Evolutionary conservation across 768 basidiomycete genomes (phyloP), one percentile per base, ranked within the genome.

Genomic region (Russula vinacea): DNA sequence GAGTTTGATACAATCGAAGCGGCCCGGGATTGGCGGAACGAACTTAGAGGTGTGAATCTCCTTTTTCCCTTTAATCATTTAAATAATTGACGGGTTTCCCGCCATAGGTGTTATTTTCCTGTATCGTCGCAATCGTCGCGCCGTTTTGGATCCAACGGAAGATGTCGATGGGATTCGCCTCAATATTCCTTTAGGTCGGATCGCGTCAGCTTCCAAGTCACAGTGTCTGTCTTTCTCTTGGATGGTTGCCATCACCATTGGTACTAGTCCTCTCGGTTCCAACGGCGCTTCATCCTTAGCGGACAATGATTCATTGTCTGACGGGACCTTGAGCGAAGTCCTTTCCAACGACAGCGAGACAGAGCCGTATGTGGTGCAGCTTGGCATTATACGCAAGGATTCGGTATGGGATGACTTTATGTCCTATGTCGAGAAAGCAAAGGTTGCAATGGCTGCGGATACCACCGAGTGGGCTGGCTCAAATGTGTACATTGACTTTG

Each of bases 1-100:
- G 84, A 84, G 67, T 83, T 84, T 58, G 86, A 85, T 67, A 88
- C 85, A 0, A 76, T 79, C 62, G 85, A 84, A 69, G 78, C 83
- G 14, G 77, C 81, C 11, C 68, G 73, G 35, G 79, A 78, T 17
- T 85, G 83, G 83, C 73, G 78, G 44, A 73, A 76, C 56, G 83
- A 84, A 66, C 33, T 85, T 5, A 71, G 71, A 49, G 81, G 82
- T 77, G 57, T 26, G 72, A 63, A 22, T 3, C 61, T 56, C 17
- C 33, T 17, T 59, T 1, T 33, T 22, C 11, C 32, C 29, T 59
- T 51, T 16, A 2, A 52, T 51, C 19, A 53, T 52, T 60, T 29
- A 35, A n/a, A n/a, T n/a, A n/a, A 35, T 56, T n/a, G 29, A 14
- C 50, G 17, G 22, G 11, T 42, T 59, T 35, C 50, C 40, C 2